phyloP scores from a whole-genome alignment of 139 green algal species.

The Limnomonas spitsbergensis region DNA sequence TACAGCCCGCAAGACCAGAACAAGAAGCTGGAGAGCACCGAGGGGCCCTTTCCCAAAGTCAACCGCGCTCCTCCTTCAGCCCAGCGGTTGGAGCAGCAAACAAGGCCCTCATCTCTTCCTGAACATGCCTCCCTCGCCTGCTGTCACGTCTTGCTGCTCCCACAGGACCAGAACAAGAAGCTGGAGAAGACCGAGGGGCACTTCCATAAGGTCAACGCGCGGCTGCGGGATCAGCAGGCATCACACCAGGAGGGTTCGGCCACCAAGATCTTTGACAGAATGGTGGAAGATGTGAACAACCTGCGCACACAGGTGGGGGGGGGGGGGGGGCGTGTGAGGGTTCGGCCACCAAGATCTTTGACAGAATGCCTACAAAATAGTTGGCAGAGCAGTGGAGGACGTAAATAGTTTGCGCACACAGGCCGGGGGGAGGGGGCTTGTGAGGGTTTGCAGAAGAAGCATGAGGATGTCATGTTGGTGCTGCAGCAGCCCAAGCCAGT shows the following conservation, averaged over 20 bases:
- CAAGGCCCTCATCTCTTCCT: too few relatives aligned
- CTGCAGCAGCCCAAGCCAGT: too few relatives aligned
- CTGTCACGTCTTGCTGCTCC: too few relatives aligned
- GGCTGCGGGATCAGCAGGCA: slow-evolving; percentile 42
- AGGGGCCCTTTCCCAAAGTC: slow-evolving; percentile 33
- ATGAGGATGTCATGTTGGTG: too few relatives aligned
- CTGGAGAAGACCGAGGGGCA: slow-evolving; percentile 43
- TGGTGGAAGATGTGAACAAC: slow-evolving; percentile 49
- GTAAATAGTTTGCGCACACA: slow-evolving; percentile 42
- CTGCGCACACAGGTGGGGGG: slow-evolving; percentile 35
- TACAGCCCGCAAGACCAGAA: slow-evolving; percentile 31
- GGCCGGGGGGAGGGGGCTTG: too few relatives aligned
- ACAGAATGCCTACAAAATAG: too few relatives aligned
- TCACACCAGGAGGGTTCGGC: slow-evolving; percentile 42
- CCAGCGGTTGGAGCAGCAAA: too few relatives aligned
- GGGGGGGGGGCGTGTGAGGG: too few relatives aligned
- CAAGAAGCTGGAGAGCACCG: slow-evolving; percentile 41
- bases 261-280: slow-evolving; percentile 36
- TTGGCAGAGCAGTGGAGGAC: too few relatives aligned
- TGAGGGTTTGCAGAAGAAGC: too few relatives aligned
- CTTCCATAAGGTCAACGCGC: slow-evolving; percentile 31
- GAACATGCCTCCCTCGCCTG: too few relatives aligned
- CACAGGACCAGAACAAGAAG: slow-evolving; percentile 34
- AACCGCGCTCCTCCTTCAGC: too few relatives aligned
- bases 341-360: slow-evolving; percentile 37